Evolutionary conservation across 176 grass and related monocot species (phyloP), one percentile per base, ranked within the genome.

Genomic region (Ensete glaucum): DNA sequence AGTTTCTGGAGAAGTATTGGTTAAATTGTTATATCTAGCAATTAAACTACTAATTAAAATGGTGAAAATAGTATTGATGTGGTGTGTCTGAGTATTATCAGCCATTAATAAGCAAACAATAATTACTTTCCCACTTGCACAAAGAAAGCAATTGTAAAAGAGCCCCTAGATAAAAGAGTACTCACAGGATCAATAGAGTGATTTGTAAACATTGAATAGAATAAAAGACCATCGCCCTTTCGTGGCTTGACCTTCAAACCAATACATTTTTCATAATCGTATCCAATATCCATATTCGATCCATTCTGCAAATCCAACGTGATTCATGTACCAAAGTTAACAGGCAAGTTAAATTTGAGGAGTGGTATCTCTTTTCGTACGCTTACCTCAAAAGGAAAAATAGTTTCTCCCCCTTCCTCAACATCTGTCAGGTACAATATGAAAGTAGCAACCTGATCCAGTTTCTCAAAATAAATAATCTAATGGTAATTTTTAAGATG

Each of bases 351-450:
- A 23, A 24, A 52, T 53, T 53, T 21, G 22, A 53, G 13, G n/a
- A 22, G 8, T 20, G n/a, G 15, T 20, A 53, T 53, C 22, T 49
- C 8, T 17, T 60, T 17, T 26, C 50, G 11, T 62, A 52, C 1
- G 7, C 64, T 60, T 62, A 80, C 78, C 68, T 80, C 78, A n/a
- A 52, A 80, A 11, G 67, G 78, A 57, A 80, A 80, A 43, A 13
- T 23, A 63, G 78, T 72, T 80, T 80, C 78, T 63, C 78, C 78
- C 17, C 78, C 78, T 80, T 80, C 68, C 54, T 80, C 78, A 51
- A 72, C 67, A 26, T 72, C 78, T 23, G 67, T 26, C 23, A 80
- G 67, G 72, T 80, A 80, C 7, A 80, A 20, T 27, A 80, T 9
- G 29, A 80, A 80, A 24, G 78, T 80, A 73, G 78, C 68, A 19